Conservation (phyloP, 176 grass and related monocot species). For the Luzula sylvatica region DNA sequence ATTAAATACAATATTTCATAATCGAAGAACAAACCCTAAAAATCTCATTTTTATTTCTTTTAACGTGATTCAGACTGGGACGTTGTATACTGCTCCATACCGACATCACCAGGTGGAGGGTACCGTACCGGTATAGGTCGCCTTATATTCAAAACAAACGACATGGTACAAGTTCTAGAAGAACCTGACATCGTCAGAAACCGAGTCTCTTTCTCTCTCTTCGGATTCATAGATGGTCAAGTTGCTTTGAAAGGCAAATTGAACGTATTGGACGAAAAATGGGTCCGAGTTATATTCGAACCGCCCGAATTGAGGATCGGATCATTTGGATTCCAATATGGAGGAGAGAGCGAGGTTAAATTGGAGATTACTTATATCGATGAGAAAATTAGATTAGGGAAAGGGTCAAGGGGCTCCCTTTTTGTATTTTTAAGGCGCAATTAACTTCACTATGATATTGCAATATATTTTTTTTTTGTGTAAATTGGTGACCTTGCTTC, state of each 20-base stretch:
- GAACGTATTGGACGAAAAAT: constrained; percentile 59
- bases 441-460: constrained; percentile 8
- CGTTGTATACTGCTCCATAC: constrained; percentile 72
- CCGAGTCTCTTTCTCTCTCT: constrained; percentile 58
- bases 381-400: constrained; percentile 73
- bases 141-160: constrained; percentile 74
- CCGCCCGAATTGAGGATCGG: constrained; percentile 70
- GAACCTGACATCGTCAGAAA: constrained; percentile 55
- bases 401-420: constrained; percentile 75
- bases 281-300: constrained; percentile 95
- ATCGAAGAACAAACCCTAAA: no score
- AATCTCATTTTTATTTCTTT: neutral
- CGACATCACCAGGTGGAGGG: constrained; percentile 74
- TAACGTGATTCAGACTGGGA: constrained; percentile 53
- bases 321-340: constrained; percentile 58
- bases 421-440: constrained; percentile 69
- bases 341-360: constrained; percentile 85
- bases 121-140: constrained; percentile 60
- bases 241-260: constrained; percentile 94
- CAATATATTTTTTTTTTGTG: no score
- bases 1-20: no score
- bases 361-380: constrained; percentile 82
- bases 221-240: constrained; percentile 52
- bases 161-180: constrained; percentile 84
- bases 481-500: no score